phyloP scores from a whole-genome alignment of 768 basidiomycete species.

The Lactarius trivialis region DNA sequence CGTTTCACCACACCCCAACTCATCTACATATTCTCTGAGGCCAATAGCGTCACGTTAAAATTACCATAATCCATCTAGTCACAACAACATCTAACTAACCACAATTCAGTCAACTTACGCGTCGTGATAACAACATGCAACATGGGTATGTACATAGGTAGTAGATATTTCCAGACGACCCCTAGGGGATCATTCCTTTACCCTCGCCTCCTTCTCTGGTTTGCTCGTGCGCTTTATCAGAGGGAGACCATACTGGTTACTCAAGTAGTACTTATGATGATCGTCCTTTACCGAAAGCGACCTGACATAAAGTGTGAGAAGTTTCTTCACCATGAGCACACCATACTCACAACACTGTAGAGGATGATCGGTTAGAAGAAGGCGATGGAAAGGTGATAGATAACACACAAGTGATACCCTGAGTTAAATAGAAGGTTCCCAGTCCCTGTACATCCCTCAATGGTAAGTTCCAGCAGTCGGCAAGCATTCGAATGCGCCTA shows the following conservation, averaged over 20 bases:
- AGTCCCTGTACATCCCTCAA: slow-evolving; percentile 23
- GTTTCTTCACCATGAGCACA: not conserved
- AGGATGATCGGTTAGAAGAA: not conserved
- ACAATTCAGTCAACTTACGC: not conserved
- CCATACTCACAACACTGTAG: slow-evolving; percentile 26
- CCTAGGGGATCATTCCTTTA: not conserved
- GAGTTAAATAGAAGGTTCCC: slow-evolving; percentile 31
- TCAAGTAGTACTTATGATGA: slow-evolving; percentile 42
- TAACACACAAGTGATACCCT: slow-evolving; percentile 31
- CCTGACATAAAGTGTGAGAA: slow-evolving; percentile 28
- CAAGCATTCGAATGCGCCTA: slow-evolving; percentile 27
- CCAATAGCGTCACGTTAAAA: not conserved
- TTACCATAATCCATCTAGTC: not conserved
- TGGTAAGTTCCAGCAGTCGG: slow-evolving; percentile 1
- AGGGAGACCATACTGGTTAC: slow-evolving; percentile 42
- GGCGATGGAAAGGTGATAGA: not conserved
- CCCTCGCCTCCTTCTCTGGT: not conserved
- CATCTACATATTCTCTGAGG: not conserved
- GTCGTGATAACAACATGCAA: not conserved
- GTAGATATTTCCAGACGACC: not conserved
- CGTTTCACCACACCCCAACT: not conserved
- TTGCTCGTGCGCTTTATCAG: slow-evolving; percentile 5
- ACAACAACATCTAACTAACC: not conserved
- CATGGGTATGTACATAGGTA: not conserved
- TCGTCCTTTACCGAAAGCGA: slow-evolving; percentile 58